Conservation (phyloP, 2,329 filamentous ascomycete species). For the Colletotrichum lindemuthianum region DNA sequence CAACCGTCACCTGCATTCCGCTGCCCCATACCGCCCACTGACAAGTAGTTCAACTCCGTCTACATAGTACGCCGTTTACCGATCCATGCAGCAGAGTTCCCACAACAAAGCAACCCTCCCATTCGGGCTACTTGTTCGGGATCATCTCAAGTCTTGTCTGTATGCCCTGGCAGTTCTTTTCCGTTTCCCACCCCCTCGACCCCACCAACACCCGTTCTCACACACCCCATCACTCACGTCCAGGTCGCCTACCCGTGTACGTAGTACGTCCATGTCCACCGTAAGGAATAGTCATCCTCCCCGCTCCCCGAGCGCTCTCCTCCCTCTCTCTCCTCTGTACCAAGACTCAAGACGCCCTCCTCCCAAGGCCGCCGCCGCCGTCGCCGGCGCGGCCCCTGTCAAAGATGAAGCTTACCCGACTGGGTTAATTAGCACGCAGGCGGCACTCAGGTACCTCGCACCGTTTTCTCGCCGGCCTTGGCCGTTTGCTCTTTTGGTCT, state of each 20-base stretch:
- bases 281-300: not conserved
- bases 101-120: constrained; percentile 9
- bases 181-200: constrained; percentile 10
- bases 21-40: no score
- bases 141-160: constrained; percentile 29
- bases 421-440: constrained; percentile 24
- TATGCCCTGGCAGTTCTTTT: constrained; percentile 22
- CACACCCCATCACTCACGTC: not conserved
- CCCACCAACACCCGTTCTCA: not conserved
- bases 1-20: no score
- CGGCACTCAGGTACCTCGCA: constrained; percentile 31
- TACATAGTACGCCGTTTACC: not conserved
- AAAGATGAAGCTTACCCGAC: constrained; percentile 31
- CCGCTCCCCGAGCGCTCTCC: constrained; percentile 27
- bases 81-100: constrained; percentile 4
- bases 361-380: constrained; percentile 28
- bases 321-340: not conserved
- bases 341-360: constrained; percentile 20
- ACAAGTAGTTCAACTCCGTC: no score
- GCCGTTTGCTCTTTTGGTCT: constrained; percentile 19
- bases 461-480: constrained; percentile 26
- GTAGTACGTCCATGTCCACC: constrained; percentile 1
- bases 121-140: constrained; percentile 7
- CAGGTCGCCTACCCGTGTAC: not conserved
- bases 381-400: constrained; percentile 31